phyloP scores from a whole-genome alignment of 495 filamentous ascomycete species.

The Gamarada debralockiae region DNA sequence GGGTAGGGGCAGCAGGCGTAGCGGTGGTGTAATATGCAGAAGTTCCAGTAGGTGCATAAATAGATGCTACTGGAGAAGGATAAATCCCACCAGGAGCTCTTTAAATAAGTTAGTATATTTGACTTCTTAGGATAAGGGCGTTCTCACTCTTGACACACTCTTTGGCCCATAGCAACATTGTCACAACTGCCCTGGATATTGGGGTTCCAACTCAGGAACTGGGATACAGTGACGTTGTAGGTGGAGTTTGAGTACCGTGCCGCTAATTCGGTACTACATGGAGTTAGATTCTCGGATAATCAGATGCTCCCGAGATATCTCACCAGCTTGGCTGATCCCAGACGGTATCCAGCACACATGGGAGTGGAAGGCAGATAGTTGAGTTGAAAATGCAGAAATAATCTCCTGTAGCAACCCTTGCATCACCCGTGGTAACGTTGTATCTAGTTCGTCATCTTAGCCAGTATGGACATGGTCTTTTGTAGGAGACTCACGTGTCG shows the following conservation, averaged over 20 bases:
- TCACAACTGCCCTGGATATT: slow-evolving; percentile 19
- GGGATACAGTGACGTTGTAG: too few species aligned
- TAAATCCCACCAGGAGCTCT: neutral
- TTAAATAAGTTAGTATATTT: too few species aligned
- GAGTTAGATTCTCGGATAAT: too few species aligned
- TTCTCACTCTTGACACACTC: neutral
- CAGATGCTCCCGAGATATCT: too few species aligned
- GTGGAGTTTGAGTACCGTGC: too few species aligned
- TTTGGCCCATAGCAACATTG: slow-evolving; percentile 20
- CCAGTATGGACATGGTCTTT: too few species aligned
- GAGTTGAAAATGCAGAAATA: neutral
- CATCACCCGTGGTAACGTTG: slow-evolving; percentile 10
- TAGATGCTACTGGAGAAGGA: neutral
- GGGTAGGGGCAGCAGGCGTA: slow-evolving; percentile 7
- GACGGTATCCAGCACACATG: slow-evolving; percentile 3
- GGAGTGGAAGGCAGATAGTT: neutral
- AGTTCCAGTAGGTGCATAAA: neutral
- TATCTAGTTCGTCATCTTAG: too few species aligned
- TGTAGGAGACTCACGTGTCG: slow-evolving; percentile 2
- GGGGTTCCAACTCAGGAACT: slow-evolving; percentile 24
- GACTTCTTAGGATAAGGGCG: too few species aligned
- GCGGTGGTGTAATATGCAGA: slow-evolving; percentile 9
- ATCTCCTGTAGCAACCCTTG: neutral
- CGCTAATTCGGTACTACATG: too few species aligned
- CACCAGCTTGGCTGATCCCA: too few species aligned